Evolutionary conservation across 495 filamentous ascomycete species (phyloP).

Genomic region (Halenospora varia): DNA sequence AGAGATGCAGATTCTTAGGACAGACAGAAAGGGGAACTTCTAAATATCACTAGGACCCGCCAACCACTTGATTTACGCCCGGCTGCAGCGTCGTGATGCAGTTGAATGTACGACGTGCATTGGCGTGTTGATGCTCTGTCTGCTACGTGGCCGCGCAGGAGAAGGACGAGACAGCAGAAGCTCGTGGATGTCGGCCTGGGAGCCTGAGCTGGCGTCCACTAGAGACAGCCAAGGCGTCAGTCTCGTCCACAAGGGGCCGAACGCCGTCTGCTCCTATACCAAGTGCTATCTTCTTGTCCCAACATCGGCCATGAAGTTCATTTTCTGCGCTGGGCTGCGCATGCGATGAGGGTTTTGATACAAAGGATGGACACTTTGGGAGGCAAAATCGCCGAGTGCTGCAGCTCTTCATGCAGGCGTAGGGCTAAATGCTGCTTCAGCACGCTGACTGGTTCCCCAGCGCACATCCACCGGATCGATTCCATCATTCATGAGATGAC

Average conservation of each 20-base stretch:
- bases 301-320: too few species aligned
- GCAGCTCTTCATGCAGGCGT: not conserved
- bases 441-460: constrained; percentile 11
- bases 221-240: not conserved
- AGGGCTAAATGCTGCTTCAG: constrained; percentile 12
- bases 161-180: constrained; percentile 1
- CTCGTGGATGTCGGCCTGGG: not conserved
- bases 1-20: not conserved
- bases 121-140: constrained; percentile 16
- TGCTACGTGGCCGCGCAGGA: constrained; percentile 21
- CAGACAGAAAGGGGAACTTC: constrained; percentile 10
- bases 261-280: not conserved
- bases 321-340: not conserved
- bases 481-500: not conserved
- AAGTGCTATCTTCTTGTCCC: not conserved
- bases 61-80: constrained; percentile 19
- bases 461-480: constrained; percentile 10
- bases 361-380: constrained; percentile 12
- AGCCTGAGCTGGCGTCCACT: not conserved
- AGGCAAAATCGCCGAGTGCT: constrained; percentile 20
- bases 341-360: constrained; percentile 14
- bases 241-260: not conserved
- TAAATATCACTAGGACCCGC: constrained; percentile 14
- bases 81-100: constrained; percentile 8
- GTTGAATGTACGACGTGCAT: constrained; percentile 23